Conservation (phyloP, 768 basidiomycete species). For the Pisolithus microcarpus region DNA sequence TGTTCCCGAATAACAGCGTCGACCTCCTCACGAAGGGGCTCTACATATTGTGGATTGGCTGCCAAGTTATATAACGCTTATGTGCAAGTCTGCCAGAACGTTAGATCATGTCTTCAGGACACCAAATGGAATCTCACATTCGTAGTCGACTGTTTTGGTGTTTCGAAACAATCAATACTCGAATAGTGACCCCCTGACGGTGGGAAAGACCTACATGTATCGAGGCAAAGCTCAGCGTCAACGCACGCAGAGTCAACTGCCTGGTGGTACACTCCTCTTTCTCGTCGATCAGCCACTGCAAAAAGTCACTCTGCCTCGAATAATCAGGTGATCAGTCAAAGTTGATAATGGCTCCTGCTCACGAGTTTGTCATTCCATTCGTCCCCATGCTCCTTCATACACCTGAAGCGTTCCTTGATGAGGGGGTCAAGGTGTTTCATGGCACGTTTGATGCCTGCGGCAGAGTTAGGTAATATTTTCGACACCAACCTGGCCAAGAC, state of each 20-base stretch:
- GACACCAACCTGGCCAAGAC: too few relatives aligned
- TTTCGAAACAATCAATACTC: too few relatives aligned
- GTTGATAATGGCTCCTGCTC: not conserved
- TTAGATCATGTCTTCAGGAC: not conserved
- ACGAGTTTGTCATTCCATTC: constrained; percentile 29
- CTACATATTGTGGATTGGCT: constrained; percentile 27
- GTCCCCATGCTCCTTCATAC: constrained; percentile 16
- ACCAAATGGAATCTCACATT: not conserved
- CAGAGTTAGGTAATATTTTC: too few relatives aligned
- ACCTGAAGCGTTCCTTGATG: constrained; percentile 23
- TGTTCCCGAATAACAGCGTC: constrained; percentile 23
- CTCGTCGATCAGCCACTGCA: not conserved
- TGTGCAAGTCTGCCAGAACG: constrained; percentile 21
- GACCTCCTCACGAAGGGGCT: constrained; percentile 33
- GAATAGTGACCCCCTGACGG: too few relatives aligned
- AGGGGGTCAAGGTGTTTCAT: constrained; percentile 21
- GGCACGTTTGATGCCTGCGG: not conserved
- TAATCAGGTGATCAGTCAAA: too few relatives aligned
- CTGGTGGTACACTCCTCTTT: not conserved
- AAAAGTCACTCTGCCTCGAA: too few relatives aligned
- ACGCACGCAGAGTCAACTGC: not conserved
- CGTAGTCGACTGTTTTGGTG: not conserved
- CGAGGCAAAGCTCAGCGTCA: too few relatives aligned
- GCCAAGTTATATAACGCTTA: constrained; percentile 32
- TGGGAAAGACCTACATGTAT: too few relatives aligned